Conservation (phyloP, 2,329 filamentous ascomycete genomes). For the Ustulina deusta region DNA sequence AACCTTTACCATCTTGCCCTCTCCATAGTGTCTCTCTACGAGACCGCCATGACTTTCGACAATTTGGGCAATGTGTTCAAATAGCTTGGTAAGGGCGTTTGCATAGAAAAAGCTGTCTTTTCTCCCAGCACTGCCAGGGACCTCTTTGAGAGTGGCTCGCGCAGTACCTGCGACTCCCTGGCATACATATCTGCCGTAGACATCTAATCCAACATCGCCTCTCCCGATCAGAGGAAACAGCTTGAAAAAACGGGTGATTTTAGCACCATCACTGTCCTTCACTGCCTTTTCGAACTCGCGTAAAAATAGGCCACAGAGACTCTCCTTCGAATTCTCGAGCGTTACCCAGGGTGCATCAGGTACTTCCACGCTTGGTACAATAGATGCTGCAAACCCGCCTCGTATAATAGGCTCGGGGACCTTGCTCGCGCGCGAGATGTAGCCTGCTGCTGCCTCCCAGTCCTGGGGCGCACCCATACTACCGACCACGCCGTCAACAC, state of each 20-base stretch:
- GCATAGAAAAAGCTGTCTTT: slow-evolving; percentile 92
- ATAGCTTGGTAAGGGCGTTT: slow-evolving; percentile 88
- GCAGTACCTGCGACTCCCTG: slow-evolving; percentile 91
- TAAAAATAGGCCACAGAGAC: slow-evolving; percentile 88
- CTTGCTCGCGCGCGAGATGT: slow-evolving; percentile 84
- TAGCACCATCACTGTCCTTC: slow-evolving; percentile 84
- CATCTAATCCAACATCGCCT: slow-evolving; percentile 88
- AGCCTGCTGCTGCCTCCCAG: slow-evolving; percentile 95
- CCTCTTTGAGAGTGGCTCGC: slow-evolving; percentile 81
- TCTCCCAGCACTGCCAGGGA: slow-evolving; percentile 66
- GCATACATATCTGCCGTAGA: slow-evolving; percentile 96
- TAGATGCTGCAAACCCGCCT: slow-evolving; percentile 88
- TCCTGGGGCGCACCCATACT: slow-evolving; percentile 98
- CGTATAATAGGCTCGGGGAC: slow-evolving; percentile 84
- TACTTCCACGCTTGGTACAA: slow-evolving; percentile 95
- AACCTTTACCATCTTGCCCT: slow-evolving; percentile 92
- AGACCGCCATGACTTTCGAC: slow-evolving; percentile 90
- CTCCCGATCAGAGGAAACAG: slow-evolving; percentile 93
- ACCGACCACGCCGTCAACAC: slow-evolving; percentile 91
- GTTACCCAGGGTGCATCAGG: slow-evolving; percentile 91
- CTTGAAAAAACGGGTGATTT: slow-evolving; percentile 97
- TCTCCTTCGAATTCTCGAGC: slow-evolving; percentile 87
- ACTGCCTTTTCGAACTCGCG: slow-evolving; percentile 95
- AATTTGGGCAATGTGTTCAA: slow-evolving; percentile 97
- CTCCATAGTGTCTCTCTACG: slow-evolving; percentile 93